Evolutionary conservation across 495 filamentous ascomycete genomes (phyloP).

Genomic region (Aspergillus diversus): DNA sequence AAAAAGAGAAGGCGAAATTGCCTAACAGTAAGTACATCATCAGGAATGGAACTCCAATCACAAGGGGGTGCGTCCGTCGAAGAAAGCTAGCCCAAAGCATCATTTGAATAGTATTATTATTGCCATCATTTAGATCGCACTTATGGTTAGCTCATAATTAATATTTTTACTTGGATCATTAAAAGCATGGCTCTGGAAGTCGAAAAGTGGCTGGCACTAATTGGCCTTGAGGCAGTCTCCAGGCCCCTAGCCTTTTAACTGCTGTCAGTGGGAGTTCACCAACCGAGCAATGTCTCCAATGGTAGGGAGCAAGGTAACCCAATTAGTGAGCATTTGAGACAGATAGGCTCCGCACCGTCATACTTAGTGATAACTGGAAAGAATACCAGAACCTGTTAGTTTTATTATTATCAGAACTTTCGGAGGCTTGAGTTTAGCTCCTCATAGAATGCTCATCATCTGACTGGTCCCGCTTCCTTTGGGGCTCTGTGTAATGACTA

Average conservation of each 20-base stretch:
- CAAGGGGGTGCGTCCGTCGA: not conserved
- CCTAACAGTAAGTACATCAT: not conserved
- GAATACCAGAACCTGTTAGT: not conserved
- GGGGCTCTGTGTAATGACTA: not conserved
- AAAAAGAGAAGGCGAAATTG: no score
- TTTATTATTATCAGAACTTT: slow-evolving; percentile 1
- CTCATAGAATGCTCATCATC: not conserved
- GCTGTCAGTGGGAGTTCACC: not conserved
- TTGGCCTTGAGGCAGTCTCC: not conserved
- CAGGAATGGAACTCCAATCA: not conserved
- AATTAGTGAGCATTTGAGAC: not conserved
- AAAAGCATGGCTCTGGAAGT: not conserved
- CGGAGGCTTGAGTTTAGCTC: not conserved
- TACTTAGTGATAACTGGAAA: not conserved
- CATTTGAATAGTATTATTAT: not conserved
- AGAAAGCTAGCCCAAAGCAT: not conserved
- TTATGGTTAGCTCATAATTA: no score
- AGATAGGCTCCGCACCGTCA: not conserved
- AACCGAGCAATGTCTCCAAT: not conserved
- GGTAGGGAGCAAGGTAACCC: not conserved
- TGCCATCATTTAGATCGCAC: no score
- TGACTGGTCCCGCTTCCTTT: not conserved
- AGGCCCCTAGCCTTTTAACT: slow-evolving; percentile 1
- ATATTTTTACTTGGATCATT: not conserved
- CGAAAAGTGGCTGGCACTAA: slow-evolving; percentile 11